These are phyloP conservation scores for Phytopythium montanum DNA, from an alignment of 352 stramenopile genomes.

Conservation along the genomic window DNA sequence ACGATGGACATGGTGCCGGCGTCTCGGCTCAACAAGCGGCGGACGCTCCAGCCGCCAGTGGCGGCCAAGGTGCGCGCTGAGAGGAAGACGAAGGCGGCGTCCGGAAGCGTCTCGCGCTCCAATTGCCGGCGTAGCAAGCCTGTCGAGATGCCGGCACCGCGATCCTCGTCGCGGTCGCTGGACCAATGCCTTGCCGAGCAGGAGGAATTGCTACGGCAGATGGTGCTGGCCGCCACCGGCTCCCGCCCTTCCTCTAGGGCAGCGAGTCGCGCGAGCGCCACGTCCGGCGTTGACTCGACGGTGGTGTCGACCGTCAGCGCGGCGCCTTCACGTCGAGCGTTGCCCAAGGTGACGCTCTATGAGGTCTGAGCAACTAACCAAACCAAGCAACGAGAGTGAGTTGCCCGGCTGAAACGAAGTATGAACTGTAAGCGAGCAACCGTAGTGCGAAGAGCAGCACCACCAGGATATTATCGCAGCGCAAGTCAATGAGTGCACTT, in stretches of 20 bases:
- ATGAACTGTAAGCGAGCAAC: background rate
- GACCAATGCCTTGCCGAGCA: constrained; percentile 40
- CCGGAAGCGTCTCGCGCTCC: constrained; percentile 16
- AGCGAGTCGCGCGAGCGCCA: background rate
- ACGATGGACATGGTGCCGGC: constrained; percentile 43
- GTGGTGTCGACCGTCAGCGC: background rate
- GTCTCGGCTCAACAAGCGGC: constrained; percentile 13
- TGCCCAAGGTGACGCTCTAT: constrained; percentile 6
- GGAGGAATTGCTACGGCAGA: constrained; percentile 33
- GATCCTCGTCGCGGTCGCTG: constrained; percentile 24
- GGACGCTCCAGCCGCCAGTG: constrained; percentile 10
- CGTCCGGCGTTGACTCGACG: background rate
- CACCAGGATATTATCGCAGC: background rate
- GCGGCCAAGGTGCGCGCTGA: background rate
- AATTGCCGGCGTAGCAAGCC: constrained; percentile 5
- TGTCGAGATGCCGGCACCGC: too few relatives aligned
- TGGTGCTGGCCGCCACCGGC: constrained; percentile 19
- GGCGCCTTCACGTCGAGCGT: background rate
- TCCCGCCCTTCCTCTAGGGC: constrained; percentile 5
- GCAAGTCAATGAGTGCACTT: background rate
- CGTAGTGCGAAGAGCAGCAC: background rate
- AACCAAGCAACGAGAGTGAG: background rate
- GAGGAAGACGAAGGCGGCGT: constrained; percentile 12
- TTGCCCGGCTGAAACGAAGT: background rate
- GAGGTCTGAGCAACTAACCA: background rate